Evolutionary conservation across 1,139 yeast species (phyloP).

Genomic region (Hemisphaericaspora subhashii): DNA sequence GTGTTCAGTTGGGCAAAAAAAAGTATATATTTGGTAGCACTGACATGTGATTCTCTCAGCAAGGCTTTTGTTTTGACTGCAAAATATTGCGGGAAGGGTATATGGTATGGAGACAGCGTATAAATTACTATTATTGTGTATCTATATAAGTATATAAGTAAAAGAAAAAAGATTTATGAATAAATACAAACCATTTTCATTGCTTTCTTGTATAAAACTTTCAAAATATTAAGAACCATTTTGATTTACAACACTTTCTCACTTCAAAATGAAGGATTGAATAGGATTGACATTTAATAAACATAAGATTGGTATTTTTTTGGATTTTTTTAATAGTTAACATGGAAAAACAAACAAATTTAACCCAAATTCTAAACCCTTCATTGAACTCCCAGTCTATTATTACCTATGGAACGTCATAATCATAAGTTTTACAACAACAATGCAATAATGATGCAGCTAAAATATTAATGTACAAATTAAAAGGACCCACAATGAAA

Average conservation of each 20-base stretch:
- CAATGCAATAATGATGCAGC: constrained; percentile 4
- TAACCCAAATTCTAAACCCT: neutral
- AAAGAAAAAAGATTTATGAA: neutral
- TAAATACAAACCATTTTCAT: neutral
- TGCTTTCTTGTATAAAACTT: neutral
- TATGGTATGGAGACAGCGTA: no score
- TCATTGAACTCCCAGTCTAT: neutral
- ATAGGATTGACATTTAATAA: neutral
- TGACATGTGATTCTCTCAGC: no score
- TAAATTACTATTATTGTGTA: neutral
- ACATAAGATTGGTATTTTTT: neutral
- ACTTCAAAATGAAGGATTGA: neutral
- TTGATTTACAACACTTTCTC: no score
- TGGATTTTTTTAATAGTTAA: neutral
- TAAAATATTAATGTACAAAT: constrained; percentile 6
- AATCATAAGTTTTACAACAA: constrained; percentile 3
- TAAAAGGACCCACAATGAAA: constrained; percentile 4
- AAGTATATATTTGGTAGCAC: no score
- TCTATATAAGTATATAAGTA: neutral
- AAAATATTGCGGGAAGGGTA: no score
- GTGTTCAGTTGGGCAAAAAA: neutral
- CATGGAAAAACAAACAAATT: neutral
- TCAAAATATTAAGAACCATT: no score
- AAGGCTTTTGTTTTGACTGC: no score
- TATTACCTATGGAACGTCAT: constrained; percentile 7